phyloP scores from a whole-genome alignment of 2,329 filamentous ascomycete genomes.

The Chaetomium sp. region DNA sequence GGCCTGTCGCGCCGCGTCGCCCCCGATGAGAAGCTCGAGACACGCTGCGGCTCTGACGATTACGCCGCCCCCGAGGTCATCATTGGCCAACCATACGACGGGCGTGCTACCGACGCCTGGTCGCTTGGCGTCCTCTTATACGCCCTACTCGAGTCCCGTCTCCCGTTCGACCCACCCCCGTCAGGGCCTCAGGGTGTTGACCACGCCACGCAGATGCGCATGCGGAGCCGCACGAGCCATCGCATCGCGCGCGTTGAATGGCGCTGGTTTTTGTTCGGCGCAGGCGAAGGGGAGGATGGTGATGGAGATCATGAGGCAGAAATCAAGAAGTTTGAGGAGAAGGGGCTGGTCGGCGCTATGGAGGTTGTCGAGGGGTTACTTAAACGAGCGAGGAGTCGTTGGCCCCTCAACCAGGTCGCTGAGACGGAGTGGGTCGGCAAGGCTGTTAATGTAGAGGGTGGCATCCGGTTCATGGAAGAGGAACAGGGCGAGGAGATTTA shows the following conservation, averaged over 20 bases:
- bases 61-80: slow-evolving; percentile 96
- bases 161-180: slow-evolving; percentile 88
- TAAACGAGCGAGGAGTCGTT: slow-evolving; percentile 73
- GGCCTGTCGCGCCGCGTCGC: slow-evolving; percentile 82
- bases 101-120: slow-evolving; percentile 88
- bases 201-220: slow-evolving; percentile 49
- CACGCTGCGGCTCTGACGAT: slow-evolving; percentile 91
- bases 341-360: slow-evolving; percentile 67
- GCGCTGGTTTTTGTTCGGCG: slow-evolving; percentile 84
- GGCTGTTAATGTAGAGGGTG: slow-evolving; percentile 63
- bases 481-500: slow-evolving; percentile 49
- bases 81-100: slow-evolving; percentile 91
- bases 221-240: slow-evolving; percentile 78
- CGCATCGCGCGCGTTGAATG: slow-evolving; percentile 94
- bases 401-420: slow-evolving; percentile 67
- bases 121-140: slow-evolving; percentile 90
- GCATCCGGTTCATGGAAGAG: slow-evolving; percentile 54
- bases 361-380: slow-evolving; percentile 77
- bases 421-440: slow-evolving; percentile 68
- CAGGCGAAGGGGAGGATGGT: slow-evolving; percentile 43
- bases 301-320: slow-evolving; percentile 76
- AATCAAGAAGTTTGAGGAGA: slow-evolving; percentile 52
- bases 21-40: slow-evolving; percentile 82
- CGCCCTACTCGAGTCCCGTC: slow-evolving; percentile 81
- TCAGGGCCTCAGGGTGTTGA: slow-evolving; percentile 49